Conservation (phyloP, 768 basidiomycete genomes). For the Butyriboletus loyo region DNA sequence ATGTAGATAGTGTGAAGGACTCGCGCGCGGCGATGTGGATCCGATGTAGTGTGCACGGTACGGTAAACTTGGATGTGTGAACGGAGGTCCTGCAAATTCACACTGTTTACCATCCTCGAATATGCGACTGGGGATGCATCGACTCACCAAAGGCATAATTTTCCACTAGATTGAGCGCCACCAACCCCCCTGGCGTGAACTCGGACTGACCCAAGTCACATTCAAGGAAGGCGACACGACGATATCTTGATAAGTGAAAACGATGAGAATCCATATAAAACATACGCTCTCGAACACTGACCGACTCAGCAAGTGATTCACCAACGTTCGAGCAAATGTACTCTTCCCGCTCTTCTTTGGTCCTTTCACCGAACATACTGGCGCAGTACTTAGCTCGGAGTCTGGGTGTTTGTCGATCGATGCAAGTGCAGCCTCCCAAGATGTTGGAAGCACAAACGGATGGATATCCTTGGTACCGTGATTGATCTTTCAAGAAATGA, state of each 20-base stretch:
- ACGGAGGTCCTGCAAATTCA: conserved; percentile 66
- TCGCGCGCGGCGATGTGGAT: conserved; percentile 68
- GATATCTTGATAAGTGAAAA: conserved; percentile 46
- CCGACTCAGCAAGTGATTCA: conserved; percentile 66
- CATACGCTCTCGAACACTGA: conserved; percentile 25
- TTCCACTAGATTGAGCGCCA: conserved; percentile 73
- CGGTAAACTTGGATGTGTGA: conserved; percentile 77
- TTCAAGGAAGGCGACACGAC: conserved; percentile 86
- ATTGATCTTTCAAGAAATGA: conserved; percentile 20
- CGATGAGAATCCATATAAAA: background rate
- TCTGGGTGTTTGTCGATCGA: background rate
- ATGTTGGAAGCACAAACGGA: conserved; percentile 35
- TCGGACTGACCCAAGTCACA: conserved; percentile 94
- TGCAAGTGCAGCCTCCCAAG: conserved; percentile 35
- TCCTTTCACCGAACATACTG: conserved; percentile 72
- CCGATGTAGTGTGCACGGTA: conserved; percentile 80
- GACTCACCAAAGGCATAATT: conserved; percentile 64
- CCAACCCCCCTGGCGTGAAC: conserved; percentile 84
- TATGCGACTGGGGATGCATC: background rate
- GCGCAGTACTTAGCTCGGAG: conserved; percentile 19
- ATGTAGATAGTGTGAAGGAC: conserved; percentile 72
- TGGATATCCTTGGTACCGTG: conserved; percentile 28
- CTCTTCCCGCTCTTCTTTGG: conserved; percentile 90
- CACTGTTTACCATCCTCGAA: background rate
- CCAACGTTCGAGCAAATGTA: conserved; percentile 70